Conservation (phyloP, 176 grass and related monocot genomes). For the Carex scoparia region DNA sequence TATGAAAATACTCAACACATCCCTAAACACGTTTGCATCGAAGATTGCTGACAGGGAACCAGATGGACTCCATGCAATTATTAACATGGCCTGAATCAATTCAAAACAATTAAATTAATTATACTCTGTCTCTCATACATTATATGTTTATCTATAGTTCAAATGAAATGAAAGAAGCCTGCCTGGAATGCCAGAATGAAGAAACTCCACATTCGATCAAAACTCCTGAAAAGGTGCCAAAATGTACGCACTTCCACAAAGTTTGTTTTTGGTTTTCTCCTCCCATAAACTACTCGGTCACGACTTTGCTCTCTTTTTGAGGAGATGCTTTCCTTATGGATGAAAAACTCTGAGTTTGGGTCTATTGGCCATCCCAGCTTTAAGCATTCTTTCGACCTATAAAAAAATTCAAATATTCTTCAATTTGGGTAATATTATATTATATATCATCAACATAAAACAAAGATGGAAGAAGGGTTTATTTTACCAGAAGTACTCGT, state of each 20-base stretch:
- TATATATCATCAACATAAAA: constrained; percentile 10
- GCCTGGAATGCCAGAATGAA: constrained; percentile 95
- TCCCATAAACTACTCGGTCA: constrained; percentile 29
- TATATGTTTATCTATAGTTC: too few species aligned
- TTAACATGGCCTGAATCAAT: constrained; percentile 74
- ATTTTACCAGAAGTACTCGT: constrained; percentile 90
- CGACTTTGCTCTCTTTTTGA: constrained; percentile 27
- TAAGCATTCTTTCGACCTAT: constrained; percentile 74
- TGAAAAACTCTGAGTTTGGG: constrained; percentile 44
- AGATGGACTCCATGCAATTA: constrained; percentile 81
- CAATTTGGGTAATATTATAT: neutral
- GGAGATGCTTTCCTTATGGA: neutral
- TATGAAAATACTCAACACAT: constrained; percentile 88
- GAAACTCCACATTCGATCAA: constrained; percentile 96
- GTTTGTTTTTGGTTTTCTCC: constrained; percentile 73
- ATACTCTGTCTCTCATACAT: too few species aligned
- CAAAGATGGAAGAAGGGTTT: constrained; percentile 10
- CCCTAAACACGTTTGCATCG: constrained; percentile 65
- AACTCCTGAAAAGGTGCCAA: constrained; percentile 93
- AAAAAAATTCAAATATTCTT: constrained; percentile 16
- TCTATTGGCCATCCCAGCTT: constrained; percentile 71
- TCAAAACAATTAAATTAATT: constrained; percentile 7
- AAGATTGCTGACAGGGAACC: constrained; percentile 54
- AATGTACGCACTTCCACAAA: constrained; percentile 99
- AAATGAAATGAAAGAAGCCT: constrained; percentile 11